Conservation (phyloP, 2,329 filamentous ascomycete species). For the Microdochium paspali region DNA sequence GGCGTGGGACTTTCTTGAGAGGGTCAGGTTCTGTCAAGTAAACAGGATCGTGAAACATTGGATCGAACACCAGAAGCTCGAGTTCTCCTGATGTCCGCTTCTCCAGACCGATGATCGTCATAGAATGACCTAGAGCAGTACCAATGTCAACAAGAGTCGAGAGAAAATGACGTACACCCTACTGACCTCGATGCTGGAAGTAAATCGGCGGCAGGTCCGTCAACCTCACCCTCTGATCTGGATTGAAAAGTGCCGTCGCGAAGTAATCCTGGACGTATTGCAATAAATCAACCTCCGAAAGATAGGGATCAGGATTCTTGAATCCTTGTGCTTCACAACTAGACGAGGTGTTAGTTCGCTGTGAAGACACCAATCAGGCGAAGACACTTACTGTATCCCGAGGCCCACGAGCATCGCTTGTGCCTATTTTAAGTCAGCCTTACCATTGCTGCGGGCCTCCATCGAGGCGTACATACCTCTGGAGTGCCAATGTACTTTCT, state of each 20-base stretch:
- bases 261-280: constrained; percentile 69
- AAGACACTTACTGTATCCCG: constrained; percentile 55
- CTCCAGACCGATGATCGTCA: constrained; percentile 84
- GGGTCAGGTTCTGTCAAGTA: constrained; percentile 45
- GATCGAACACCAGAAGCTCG: constrained; percentile 81
- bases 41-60: constrained; percentile 64
- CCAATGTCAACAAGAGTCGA: too few species aligned
- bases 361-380: too few species aligned
- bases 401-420: constrained; percentile 68
- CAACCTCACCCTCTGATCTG: constrained; percentile 51
- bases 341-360: constrained; percentile 3
- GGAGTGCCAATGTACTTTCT: constrained; percentile 93
- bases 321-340: constrained; percentile 57
- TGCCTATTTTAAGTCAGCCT: constrained; percentile 39
- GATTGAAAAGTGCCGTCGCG: constrained; percentile 33
- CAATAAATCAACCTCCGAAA: constrained; percentile 49
- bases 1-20: background rate
- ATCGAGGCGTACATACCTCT: constrained; percentile 47
- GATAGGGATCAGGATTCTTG: constrained; percentile 33
- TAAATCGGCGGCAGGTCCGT: constrained; percentile 79
- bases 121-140: constrained; percentile 59
- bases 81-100: constrained; percentile 50
- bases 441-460: background rate
- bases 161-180: too few species aligned
- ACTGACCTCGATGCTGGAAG: constrained; percentile 74